Conservation (phyloP, 2,329 filamentous ascomycete species). For the Aquanectria penicillioides region DNA sequence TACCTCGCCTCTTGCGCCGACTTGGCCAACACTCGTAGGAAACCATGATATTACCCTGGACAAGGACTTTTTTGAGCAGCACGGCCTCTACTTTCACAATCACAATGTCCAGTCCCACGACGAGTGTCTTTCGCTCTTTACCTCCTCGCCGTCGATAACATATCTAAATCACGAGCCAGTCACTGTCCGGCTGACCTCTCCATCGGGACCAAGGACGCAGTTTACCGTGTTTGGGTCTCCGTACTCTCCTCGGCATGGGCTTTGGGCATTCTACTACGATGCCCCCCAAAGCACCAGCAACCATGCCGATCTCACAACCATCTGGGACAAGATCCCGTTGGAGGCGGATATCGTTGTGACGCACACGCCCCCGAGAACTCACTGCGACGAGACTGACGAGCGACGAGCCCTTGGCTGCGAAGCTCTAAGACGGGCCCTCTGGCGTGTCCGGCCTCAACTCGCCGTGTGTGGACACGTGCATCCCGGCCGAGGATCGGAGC, state of each 20-base stretch:
- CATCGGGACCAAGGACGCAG: constrained; percentile 63
- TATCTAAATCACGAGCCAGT: constrained; percentile 71
- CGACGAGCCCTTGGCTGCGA: constrained; percentile 66
- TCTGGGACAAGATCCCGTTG: constrained; percentile 72
- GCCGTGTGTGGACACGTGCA: constrained; percentile 80
- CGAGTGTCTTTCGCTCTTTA: constrained; percentile 65
- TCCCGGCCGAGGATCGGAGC: constrained; percentile 70
- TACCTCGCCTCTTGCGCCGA: not conserved
- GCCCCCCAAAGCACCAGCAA: constrained; percentile 33
- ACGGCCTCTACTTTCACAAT: constrained; percentile 66
- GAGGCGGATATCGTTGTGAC: constrained; percentile 75
- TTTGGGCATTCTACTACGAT: constrained; percentile 76
- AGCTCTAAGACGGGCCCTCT: constrained; percentile 65
- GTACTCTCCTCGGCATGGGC: constrained; percentile 64
- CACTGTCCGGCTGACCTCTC: constrained; percentile 63
- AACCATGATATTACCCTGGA: constrained; percentile 83
- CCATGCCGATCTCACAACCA: constrained; percentile 38
- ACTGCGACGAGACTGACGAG: constrained; percentile 62
- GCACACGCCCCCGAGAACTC: constrained; percentile 72
- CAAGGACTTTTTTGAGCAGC: constrained; percentile 64
- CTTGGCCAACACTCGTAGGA: constrained; percentile 54
- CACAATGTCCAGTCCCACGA: constrained; percentile 61
- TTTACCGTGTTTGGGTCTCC: constrained; percentile 80
- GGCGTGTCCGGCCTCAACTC: constrained; percentile 69
- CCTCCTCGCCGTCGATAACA: constrained; percentile 64